These are phyloP conservation scores for Fraxinus platypoda DNA, from an alignment of 305 asterid species.

Conservation along the genomic window DNA sequence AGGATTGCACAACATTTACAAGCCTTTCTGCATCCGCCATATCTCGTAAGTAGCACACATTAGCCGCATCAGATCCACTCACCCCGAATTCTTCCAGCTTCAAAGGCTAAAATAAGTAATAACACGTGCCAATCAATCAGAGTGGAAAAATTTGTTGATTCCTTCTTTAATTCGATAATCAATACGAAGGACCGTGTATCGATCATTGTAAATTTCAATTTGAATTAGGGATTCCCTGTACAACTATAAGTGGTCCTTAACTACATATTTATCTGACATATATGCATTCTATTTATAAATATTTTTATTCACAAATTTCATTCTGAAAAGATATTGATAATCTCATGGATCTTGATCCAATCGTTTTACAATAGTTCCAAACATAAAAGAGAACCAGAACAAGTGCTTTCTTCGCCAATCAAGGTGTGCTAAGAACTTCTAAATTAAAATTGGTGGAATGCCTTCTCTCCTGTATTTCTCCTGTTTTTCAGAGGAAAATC, in stretches of 20 bases:
- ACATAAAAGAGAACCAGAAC: background rate
- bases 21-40: slow-evolving; percentile 77
- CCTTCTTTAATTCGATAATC: background rate
- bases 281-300: background rate
- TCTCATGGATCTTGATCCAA: background rate
- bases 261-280: background rate
- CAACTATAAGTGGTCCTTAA: background rate
- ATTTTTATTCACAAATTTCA: background rate
- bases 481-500: background rate
- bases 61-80: slow-evolving; percentile 64
- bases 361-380: background rate
- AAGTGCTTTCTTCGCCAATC: slow-evolving; percentile 1
- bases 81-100: slow-evolving; percentile 92
- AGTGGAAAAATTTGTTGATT: background rate
- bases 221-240: background rate
- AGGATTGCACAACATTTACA: slow-evolving; percentile 55
- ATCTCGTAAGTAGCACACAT: slow-evolving; percentile 74
- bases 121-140: slow-evolving; percentile 24
- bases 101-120: slow-evolving; percentile 49
- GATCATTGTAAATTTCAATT: background rate
- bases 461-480: background rate
- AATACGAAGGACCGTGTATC: background rate
- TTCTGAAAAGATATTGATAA: background rate
- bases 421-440: background rate
- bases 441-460: background rate